Conservation (phyloP, 345 rosid genomes). For the Eutrema heterophyllum region DNA sequence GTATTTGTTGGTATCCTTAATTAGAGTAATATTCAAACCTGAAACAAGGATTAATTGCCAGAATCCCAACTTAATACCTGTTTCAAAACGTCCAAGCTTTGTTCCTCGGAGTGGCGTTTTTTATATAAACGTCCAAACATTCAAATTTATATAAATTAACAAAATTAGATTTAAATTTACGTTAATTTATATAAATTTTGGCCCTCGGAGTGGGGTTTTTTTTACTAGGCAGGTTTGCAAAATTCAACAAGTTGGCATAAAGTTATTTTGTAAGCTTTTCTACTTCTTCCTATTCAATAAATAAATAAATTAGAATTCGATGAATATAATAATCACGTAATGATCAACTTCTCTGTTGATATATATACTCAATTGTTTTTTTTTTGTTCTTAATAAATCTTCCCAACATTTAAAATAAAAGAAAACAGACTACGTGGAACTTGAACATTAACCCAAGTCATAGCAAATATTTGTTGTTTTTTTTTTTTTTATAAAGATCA, state of each 20-base stretch:
- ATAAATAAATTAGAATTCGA: not conserved
- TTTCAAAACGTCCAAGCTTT: not conserved
- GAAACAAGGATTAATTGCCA: not conserved
- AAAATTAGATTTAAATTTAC: no score
- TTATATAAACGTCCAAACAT: no score
- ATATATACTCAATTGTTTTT: not conserved
- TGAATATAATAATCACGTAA: not conserved
- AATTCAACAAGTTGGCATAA: conserved; percentile 1
- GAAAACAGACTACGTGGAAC: not conserved
- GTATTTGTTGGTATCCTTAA: not conserved
- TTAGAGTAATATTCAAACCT: not conserved
- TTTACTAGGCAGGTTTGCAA: conserved; percentile 8
- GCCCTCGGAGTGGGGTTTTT: not conserved
- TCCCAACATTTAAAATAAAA: not conserved
- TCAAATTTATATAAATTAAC: no score
- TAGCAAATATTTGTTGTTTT: no score
- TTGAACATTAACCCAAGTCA: no score
- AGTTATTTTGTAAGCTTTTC: not conserved
- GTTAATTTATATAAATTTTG: not conserved
- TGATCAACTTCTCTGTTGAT: not conserved
- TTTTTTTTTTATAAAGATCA: no score
- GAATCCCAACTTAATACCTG: not conserved
- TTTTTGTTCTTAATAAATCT: not conserved
- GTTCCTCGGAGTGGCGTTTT: not conserved
- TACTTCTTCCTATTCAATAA: not conserved